Evolutionary conservation across 1,284 basidiomycete species (phyloP).

Genomic region (Malassezia brasiliensis): DNA sequence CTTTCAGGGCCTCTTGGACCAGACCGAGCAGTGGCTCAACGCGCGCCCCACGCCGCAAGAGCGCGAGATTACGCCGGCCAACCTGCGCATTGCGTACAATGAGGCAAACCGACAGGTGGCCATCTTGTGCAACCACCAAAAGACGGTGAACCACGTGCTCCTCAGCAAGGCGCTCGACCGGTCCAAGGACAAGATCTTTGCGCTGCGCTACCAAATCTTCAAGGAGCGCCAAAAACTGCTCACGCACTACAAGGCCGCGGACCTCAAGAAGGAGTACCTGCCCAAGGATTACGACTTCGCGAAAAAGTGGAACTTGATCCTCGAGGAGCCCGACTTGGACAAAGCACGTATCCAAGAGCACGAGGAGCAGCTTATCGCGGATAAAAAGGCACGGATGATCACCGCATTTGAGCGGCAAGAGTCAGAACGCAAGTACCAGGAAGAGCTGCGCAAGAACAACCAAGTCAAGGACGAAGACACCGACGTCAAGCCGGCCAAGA

Average conservation of each 20-base stretch:
- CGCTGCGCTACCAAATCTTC: slow-evolving; percentile 41
- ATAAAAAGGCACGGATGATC: slow-evolving; percentile 63
- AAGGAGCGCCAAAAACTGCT: slow-evolving; percentile 46
- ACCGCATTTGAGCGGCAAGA: slow-evolving; percentile 55
- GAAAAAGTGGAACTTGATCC: slow-evolving; percentile 48
- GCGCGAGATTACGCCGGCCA: slow-evolving; percentile 36
- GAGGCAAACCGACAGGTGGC: slow-evolving; percentile 47
- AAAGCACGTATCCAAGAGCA: slow-evolving; percentile 76
- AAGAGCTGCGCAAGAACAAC: slow-evolving; percentile 27
- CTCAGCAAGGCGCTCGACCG: slow-evolving; percentile 33
- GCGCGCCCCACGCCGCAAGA: slow-evolving; percentile 33
- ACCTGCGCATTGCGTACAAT: slow-evolving; percentile 43
- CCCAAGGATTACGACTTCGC: slow-evolving; percentile 59
- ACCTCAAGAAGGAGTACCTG: slow-evolving; percentile 53
- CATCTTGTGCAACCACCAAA: slow-evolving; percentile 48
- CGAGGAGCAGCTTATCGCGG: slow-evolving; percentile 59
- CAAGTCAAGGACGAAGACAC: slow-evolving; percentile 35
- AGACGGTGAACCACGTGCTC: slow-evolving; percentile 42
- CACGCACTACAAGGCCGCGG: slow-evolving; percentile 54
- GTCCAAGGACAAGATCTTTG: slow-evolving; percentile 32
- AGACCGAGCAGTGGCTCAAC: slow-evolving; percentile 42
- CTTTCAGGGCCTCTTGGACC: slow-evolving; percentile 45
- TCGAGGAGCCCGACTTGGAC: slow-evolving; percentile 83
- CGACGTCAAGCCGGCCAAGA: slow-evolving; percentile 26
- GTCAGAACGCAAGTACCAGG: slow-evolving; percentile 37